Base-by-base conservation (phyloP, 345 rosid genomes). In the Eucalyptus sp. region DNA sequence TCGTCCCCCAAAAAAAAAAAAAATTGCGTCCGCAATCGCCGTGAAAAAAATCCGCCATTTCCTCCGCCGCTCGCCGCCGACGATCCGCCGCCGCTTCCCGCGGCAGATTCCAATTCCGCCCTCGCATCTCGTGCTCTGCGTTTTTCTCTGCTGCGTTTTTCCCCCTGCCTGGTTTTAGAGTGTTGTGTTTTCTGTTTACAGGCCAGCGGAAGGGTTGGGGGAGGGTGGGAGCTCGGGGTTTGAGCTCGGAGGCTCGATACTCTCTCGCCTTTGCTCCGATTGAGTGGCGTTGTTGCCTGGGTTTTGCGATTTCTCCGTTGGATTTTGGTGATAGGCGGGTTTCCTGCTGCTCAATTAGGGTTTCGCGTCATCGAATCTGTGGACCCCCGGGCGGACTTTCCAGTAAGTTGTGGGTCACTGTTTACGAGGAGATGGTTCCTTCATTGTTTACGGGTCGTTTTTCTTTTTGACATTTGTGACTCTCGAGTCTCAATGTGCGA, bases 291-390 rank as follows among this genome's bases (percentile, higher is more conserved):
- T 20, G 44, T 22, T 41, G 14, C 68, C 44, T 76, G 83, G 83
- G 29, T 76, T 64, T 64, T 20, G 84, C 44, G 76, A 46, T 60
- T 3, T 37, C 68, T 68, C 83, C 41, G 48, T 76, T 37, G 27
- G 88, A 60, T 89, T 88, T 92, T 50, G 89, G 52, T 92, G 91
- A 90, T 91, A 89, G 88, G 87, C 89, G 91, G 92, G 89, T 91
- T 91, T 90, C 90, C 81, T 91, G 88, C 81, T 90, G 90, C 90
- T 89, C 91, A 91, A 92, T 89, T 93, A 88, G 91, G 91, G 48
- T 41, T 76, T 76, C 46, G 81, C 44, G 81, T 33, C 81, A 2
- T 37, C 44, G 81, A 17, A 33, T 66, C 43, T 66, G 24, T 37
- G 25, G 46, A 71, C 81, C 5, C 44, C 81, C 46, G 13, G 84